Evolutionary conservation across 345 rosid species (phyloP).

Genomic region (Eutrema heterophyllum): DNA sequence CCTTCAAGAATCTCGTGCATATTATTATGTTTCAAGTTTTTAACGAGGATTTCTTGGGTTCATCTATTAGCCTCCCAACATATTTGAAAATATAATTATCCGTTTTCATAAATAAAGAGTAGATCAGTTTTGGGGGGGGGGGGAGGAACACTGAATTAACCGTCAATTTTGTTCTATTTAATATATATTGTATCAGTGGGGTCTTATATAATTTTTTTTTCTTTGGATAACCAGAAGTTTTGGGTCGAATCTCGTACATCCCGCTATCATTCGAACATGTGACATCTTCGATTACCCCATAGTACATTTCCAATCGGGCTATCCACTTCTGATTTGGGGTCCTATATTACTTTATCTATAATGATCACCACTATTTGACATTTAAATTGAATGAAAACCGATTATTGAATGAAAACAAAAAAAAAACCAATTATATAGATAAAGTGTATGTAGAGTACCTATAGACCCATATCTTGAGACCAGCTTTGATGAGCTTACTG

Average conservation of each 20-base stretch:
- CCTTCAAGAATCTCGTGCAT: constrained; percentile 16
- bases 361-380: not conserved
- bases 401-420: not conserved
- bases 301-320: too few relatives aligned
- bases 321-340: too few relatives aligned
- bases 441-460: constrained; percentile 36
- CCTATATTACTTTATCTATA: not conserved
- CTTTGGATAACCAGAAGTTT: too few relatives aligned
- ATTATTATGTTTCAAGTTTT: not conserved
- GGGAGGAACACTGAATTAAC: not conserved
- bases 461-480: constrained; percentile 62
- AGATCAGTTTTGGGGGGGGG: not conserved
- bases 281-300: too few relatives aligned
- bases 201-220: too few relatives aligned
- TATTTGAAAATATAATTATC: not conserved
- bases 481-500: constrained; percentile 56
- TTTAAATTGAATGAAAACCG: not conserved
- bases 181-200: too few relatives aligned
- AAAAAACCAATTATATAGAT: not conserved
- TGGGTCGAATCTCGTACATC: too few relatives aligned
- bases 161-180: not conserved
- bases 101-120: not conserved
- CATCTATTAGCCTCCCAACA: not conserved
- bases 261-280: too few relatives aligned
- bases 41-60: not conserved